A percentile compares a stretch with the other conserved stretches of the same genome.
Evolutionary conservation across 2,329 filamentous ascomycete species (phyloP).

Genomic region (Penicillium nordicum): DNA sequence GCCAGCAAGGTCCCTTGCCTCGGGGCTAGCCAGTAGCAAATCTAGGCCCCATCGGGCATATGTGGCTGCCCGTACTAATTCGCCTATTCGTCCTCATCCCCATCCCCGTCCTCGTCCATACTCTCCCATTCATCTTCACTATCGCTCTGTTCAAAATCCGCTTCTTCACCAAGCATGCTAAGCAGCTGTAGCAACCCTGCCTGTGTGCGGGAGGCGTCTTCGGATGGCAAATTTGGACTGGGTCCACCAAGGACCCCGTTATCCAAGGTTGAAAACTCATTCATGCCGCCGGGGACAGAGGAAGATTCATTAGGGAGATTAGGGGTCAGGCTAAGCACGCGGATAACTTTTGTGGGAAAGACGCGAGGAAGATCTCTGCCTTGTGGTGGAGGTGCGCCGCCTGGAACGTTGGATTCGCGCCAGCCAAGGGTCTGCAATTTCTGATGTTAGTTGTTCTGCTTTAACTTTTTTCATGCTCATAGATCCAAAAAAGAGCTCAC

Average conservation of each 20-base stretch:
- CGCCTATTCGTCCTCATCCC: neutral
- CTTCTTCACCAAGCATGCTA: slow-evolving; percentile 24
- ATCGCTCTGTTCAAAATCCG: slow-evolving; percentile 8
- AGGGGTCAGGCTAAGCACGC: slow-evolving; percentile 39
- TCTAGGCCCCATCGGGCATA: neutral
- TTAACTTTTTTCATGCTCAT: neutral
- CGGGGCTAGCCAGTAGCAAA: neutral
- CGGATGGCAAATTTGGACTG: slow-evolving; percentile 7
- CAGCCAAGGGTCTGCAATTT: slow-evolving; percentile 30
- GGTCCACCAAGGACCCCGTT: neutral
- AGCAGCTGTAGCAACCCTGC: slow-evolving; percentile 25
- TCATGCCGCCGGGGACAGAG: neutral
- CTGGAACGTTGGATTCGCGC: slow-evolving; percentile 24
- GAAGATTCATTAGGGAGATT: slow-evolving; percentile 11
- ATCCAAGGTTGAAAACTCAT: neutral
- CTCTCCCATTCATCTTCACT: slow-evolving; percentile 18
- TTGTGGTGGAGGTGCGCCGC: slow-evolving; percentile 13
- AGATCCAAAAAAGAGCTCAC: slow-evolving; percentile 18
- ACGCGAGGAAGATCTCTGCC: slow-evolving; percentile 29
- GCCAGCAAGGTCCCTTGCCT: neutral
- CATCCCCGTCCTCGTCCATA: slow-evolving; percentile 7
- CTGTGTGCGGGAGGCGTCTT: slow-evolving; percentile 21
- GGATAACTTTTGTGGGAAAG: slow-evolving; percentile 42
- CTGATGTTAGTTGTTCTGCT: slow-evolving; percentile 11
- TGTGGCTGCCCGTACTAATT: neutral